phyloP scores from a whole-genome alignment of 805 yeast species.

The Kuraishia piskuri region DNA sequence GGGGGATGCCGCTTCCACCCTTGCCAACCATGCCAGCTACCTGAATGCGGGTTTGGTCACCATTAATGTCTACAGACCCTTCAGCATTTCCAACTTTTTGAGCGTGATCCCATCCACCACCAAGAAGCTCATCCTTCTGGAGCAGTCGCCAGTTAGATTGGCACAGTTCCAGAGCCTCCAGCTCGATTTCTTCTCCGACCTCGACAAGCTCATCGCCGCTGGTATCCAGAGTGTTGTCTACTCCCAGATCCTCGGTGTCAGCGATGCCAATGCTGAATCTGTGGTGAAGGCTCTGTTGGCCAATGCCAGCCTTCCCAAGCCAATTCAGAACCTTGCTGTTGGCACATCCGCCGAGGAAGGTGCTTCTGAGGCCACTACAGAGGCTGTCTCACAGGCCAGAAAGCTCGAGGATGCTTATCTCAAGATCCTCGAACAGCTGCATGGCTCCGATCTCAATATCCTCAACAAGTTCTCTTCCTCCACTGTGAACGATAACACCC shows the following conservation, averaged over 20 bases:
- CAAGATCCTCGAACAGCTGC: constrained; percentile 65
- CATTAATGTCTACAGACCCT: constrained; percentile 68
- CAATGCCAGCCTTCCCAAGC: constrained; percentile 43
- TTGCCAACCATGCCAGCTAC: constrained; percentile 25
- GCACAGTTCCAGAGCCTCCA: constrained; percentile 35
- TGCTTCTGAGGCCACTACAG: constrained; percentile 13
- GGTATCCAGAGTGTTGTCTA: constrained; percentile 49
- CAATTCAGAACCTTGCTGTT: constrained; percentile 54
- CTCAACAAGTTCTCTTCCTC: constrained; percentile 49
- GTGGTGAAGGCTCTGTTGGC: constrained; percentile 38
- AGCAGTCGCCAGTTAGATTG: constrained; percentile 42
- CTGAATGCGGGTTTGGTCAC: constrained; percentile 37
- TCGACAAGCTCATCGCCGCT: constrained; percentile 34
- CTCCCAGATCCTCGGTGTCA: constrained; percentile 39
- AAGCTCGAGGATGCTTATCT: constrained; percentile 68
- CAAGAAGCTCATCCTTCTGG: constrained; percentile 50
- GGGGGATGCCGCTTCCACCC: constrained; percentile 44
- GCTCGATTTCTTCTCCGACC: constrained; percentile 64
- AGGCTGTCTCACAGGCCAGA: constrained; percentile 38
- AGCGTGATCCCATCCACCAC: constrained; percentile 44
- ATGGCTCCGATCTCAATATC: constrained; percentile 43
- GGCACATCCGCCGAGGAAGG: constrained; percentile 34
- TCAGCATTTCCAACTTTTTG: constrained; percentile 44
- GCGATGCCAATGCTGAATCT: constrained; percentile 28
- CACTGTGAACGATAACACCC: constrained; percentile 42